These are phyloP conservation scores for Leccinum boreale DNA, from an alignment of 768 basidiomycete species.

Conservation along the genomic window DNA sequence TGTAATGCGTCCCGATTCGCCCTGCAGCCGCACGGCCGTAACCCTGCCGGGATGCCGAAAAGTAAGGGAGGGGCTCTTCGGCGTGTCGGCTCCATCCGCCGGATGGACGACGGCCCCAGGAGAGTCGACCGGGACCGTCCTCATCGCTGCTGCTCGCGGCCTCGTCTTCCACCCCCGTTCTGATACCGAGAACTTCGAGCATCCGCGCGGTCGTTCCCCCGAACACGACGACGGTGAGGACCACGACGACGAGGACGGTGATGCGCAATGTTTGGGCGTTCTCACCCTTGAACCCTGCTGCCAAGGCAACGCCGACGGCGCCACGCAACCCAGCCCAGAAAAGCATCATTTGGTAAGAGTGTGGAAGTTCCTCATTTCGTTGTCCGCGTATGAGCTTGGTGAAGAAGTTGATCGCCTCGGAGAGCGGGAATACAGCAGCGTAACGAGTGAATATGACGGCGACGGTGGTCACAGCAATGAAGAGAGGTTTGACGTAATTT, in stretches of 20 bases:
- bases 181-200: slow-evolving; percentile 95
- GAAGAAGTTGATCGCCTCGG: slow-evolving; percentile 93
- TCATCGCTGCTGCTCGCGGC: slow-evolving; percentile 59
- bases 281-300: slow-evolving; percentile 91
- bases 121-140: slow-evolving; percentile 34
- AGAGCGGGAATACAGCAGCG: slow-evolving; percentile 92
- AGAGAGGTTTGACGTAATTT: slow-evolving; percentile 90
- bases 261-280: slow-evolving; percentile 89
- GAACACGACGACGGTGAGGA: slow-evolving; percentile 90
- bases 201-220: slow-evolving; percentile 97
- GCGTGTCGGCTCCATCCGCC: slow-evolving; percentile 43
- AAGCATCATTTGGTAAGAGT: slow-evolving; percentile 99
- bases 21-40: slow-evolving; percentile 32
- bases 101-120: slow-evolving; percentile 34
- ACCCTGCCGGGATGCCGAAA: slow-evolving; percentile 23
- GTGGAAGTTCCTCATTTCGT: slow-evolving; percentile 86
- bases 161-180: slow-evolving; percentile 93
- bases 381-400: slow-evolving; percentile 81
- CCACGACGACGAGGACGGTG: slow-evolving; percentile 93
- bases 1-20: slow-evolving; percentile 59
- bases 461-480: slow-evolving; percentile 88
- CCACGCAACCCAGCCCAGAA: slow-evolving; percentile 98
- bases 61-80: slow-evolving; percentile 44
- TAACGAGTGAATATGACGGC: slow-evolving; percentile 95
- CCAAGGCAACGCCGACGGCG: slow-evolving; percentile 96